These are phyloP conservation scores for Leccinum insolens DNA, from an alignment of 1,284 basidiomycete species.

Conservation along the genomic window DNA sequence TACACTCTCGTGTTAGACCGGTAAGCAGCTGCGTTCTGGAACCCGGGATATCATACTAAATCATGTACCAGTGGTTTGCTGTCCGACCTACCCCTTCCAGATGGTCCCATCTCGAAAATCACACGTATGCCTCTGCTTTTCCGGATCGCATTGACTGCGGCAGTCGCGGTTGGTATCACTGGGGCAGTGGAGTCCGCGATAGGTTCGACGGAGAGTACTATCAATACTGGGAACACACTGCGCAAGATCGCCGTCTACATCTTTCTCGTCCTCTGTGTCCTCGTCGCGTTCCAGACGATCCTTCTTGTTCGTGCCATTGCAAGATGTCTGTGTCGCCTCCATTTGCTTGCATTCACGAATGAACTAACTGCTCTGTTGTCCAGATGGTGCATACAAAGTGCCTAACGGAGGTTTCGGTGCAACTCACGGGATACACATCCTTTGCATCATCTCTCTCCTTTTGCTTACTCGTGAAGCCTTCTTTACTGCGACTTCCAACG, in stretches of 20 bases:
- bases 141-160: conserved; percentile 35
- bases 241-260: conserved; percentile 42
- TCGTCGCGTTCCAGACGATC: conserved; percentile 43
- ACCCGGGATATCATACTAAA: conserved; percentile 1
- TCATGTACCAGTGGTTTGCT: conserved; percentile 19
- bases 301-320: conserved; percentile 32
- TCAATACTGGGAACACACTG: conserved; percentile 29
- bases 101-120: conserved; percentile 33
- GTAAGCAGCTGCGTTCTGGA: conserved; percentile 17
- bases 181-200: conserved; percentile 31
- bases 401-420: conserved; percentile 30
- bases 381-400: conserved; percentile 28
- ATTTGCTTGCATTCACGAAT: neutral
- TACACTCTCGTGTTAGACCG: conserved; percentile 39
- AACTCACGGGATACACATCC: conserved; percentile 38
- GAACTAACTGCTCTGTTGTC: conserved; percentile 3
- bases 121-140: conserved; percentile 38
- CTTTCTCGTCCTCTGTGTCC: conserved; percentile 46
- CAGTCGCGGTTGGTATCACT: conserved; percentile 43
- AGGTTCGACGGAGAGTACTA: conserved; percentile 11
- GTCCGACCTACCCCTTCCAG: conserved; percentile 25
- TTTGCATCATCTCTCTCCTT: conserved; percentile 41
- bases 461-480: conserved; percentile 47
- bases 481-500: conserved; percentile 38
- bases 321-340: conserved; percentile 20